Conservation (phyloP, 179 eudicot genomes). For the Amaranthus tricolor region DNA sequence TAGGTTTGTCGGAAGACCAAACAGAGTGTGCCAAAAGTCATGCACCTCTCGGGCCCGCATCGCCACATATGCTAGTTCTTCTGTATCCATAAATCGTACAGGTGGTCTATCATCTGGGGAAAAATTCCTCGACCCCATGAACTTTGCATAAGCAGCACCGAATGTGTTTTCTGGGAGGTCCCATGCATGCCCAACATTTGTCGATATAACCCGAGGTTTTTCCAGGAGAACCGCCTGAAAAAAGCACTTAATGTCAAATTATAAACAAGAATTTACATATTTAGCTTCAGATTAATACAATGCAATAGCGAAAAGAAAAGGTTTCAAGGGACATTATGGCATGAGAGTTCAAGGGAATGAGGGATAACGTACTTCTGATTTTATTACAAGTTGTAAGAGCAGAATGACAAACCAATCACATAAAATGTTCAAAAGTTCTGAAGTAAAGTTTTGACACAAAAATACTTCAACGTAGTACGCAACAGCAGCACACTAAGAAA, state of each 20-base stretch:
- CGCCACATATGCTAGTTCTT: constrained; percentile 85
- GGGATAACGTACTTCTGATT: neutral
- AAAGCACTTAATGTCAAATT: neutral
- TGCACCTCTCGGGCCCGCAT: constrained; percentile 96
- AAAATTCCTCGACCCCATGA: constrained; percentile 96
- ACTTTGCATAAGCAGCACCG: constrained; percentile 92
- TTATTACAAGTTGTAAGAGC: neutral
- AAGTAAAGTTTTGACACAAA: neutral
- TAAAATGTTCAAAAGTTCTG: neutral
- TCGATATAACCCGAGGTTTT: constrained; percentile 80
- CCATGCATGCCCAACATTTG: constrained; percentile 84
- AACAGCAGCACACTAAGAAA: neutral
- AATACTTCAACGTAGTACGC: neutral
- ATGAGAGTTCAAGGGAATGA: neutral
- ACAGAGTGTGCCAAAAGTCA: constrained; percentile 95
- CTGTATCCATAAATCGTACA: constrained; percentile 90
- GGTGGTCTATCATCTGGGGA: constrained; percentile 96
- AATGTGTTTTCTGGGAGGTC: constrained; percentile 91
- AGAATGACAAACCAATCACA: neutral
- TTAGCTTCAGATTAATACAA: too few relatives aligned
- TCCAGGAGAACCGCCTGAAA: constrained; percentile 67
- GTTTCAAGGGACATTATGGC: neutral
- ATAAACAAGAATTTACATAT: neutral
- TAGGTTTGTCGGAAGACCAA: constrained; percentile 88
- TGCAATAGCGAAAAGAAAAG: too few relatives aligned